These are phyloP conservation scores for Leptodermis oblonga DNA, from an alignment of 257 asterid genomes.

Conservation along the genomic window DNA sequence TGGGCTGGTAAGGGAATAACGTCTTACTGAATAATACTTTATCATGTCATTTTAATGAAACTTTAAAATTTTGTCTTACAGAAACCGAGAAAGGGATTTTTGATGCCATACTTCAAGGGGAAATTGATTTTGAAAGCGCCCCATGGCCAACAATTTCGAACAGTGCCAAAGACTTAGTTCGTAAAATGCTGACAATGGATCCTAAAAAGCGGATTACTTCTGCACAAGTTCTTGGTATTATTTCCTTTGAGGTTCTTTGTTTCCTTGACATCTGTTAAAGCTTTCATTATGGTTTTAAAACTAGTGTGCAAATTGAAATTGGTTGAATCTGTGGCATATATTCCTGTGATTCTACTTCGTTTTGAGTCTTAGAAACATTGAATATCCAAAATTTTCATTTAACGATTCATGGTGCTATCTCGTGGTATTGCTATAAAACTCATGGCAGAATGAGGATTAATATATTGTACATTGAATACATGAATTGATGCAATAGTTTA, in stretches of 20 bases:
- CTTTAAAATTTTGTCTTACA: conserved; percentile 17
- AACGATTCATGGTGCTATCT: neutral
- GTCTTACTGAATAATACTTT: conserved; percentile 3
- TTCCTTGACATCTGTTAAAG: neutral
- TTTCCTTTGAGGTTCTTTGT: conserved; percentile 5
- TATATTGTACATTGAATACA: neutral
- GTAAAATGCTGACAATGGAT: conserved; percentile 77
- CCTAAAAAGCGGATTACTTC: conserved; percentile 79
- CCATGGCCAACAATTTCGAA: conserved; percentile 89
- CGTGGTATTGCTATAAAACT: neutral
- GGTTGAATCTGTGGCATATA: neutral
- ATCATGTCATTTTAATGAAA: neutral
- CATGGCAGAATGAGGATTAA: neutral
- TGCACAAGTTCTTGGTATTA: conserved; percentile 74
- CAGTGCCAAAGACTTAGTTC: conserved; percentile 83
- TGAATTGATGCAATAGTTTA: neutral
- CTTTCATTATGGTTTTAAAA: neutral
- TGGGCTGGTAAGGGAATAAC: conserved; percentile 69
- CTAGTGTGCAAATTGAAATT: neutral
- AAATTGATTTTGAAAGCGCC: conserved; percentile 70
- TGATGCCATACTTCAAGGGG: conserved; percentile 80
- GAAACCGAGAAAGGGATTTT: conserved; percentile 96
- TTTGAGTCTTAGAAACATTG: conserved; percentile 3
- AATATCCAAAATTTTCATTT: neutral
- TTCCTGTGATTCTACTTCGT: neutral